Conservation (phyloP, 176 grass and related monocot species). For the Cenchrus americanus region DNA sequence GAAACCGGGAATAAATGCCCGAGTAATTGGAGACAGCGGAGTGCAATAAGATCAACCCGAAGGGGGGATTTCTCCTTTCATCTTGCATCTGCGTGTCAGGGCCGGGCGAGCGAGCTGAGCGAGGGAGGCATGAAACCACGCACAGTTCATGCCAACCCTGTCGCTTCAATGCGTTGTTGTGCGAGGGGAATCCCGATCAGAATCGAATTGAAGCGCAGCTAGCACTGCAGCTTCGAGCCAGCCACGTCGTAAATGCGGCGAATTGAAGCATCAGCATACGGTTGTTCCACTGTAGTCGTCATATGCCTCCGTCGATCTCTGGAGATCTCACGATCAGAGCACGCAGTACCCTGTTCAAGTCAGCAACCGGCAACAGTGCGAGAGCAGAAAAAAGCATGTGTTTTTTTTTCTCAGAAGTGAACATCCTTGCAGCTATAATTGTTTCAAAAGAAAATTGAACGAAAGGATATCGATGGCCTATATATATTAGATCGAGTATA, state of each 20-base stretch:
- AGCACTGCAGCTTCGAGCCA: slow-evolving; percentile 19
- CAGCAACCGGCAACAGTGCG: neutral
- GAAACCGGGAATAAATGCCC: slow-evolving; percentile 84
- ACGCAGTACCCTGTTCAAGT: neutral
- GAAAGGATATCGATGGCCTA: too few relatives aligned
- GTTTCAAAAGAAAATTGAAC: too few relatives aligned
- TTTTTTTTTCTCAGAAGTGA: too few relatives aligned
- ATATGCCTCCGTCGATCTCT: neutral
- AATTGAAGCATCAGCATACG: neutral
- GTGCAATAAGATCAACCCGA: slow-evolving; percentile 47
- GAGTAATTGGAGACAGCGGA: slow-evolving; percentile 95
- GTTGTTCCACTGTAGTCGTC: slow-evolving; percentile 4
- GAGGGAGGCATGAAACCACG: slow-evolving; percentile 32
- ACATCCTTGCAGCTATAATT: too few relatives aligned
- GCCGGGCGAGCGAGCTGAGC: neutral
- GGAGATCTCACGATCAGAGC: neutral
- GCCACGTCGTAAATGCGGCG: slow-evolving; percentile 36
- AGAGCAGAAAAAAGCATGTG: neutral
- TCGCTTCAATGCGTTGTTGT: slow-evolving; percentile 67
- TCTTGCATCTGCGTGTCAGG: slow-evolving; percentile 15
- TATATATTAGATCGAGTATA: too few relatives aligned
- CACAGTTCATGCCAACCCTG: slow-evolving; percentile 61
- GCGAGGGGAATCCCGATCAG: neutral
- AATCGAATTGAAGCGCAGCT: slow-evolving; percentile 32
- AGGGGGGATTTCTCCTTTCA: slow-evolving; percentile 11